phyloP scores from a whole-genome alignment of 2,329 filamentous ascomycete genomes.

The Pezicula neosporulosa region DNA sequence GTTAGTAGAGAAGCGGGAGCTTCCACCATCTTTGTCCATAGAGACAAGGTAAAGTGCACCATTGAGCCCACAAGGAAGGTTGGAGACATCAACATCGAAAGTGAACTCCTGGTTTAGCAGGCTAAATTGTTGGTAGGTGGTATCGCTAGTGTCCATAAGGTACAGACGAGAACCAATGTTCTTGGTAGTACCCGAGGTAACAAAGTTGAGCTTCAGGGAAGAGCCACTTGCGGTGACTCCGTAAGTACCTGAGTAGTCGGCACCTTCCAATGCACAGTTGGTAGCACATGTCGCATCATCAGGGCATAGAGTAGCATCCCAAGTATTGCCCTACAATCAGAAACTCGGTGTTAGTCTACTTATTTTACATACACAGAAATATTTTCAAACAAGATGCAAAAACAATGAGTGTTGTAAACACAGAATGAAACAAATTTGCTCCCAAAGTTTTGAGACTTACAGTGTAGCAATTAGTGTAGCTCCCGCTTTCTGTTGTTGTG shows the following conservation, averaged over 20 bases:
- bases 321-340: constrained; percentile 33
- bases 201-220: constrained; percentile 52
- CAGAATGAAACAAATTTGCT: too few relatives aligned
- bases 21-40: constrained; percentile 61
- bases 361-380: too few relatives aligned
- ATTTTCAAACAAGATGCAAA: too few relatives aligned
- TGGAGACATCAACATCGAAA: constrained; percentile 69
- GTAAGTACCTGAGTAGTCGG: constrained; percentile 48
- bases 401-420: too few relatives aligned
- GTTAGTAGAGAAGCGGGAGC: constrained; percentile 45
- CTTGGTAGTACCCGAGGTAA: constrained; percentile 45
- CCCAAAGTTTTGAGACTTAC: too few relatives aligned
- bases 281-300: constrained; percentile 40
- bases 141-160: constrained; percentile 53
- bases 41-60: constrained; percentile 65
- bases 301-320: constrained; percentile 38
- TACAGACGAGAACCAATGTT: constrained; percentile 58
- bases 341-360: too few relatives aligned
- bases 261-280: constrained; percentile 51
- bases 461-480: constrained; percentile 35
- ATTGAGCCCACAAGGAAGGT: constrained; percentile 67
- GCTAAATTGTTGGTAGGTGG: constrained; percentile 62
- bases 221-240: constrained; percentile 50
- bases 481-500: constrained; percentile 26
- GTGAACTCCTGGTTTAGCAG: constrained; percentile 67